Conservation (phyloP, 805 yeast species). For the Metschnikowia noctiluminum region DNA sequence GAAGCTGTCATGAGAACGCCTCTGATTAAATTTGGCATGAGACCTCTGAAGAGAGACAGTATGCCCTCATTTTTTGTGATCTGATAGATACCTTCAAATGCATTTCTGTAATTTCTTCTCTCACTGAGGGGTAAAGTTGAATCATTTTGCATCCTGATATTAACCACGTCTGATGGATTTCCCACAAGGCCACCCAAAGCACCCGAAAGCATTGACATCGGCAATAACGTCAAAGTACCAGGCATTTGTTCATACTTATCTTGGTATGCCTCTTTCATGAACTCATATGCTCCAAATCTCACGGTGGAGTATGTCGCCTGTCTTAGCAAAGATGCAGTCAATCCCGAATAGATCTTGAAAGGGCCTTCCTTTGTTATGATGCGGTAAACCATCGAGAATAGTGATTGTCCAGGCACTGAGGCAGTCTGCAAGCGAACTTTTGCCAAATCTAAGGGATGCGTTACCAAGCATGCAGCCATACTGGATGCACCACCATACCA, state of each 20-base stretch:
- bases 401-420: slow-evolving; percentile 56
- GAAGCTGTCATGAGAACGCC: slow-evolving; percentile 89
- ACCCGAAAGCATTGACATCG: slow-evolving; percentile 84
- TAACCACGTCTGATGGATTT: slow-evolving; percentile 83
- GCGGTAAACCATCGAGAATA: slow-evolving; percentile 57
- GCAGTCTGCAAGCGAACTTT: slow-evolving; percentile 87
- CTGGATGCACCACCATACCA: slow-evolving; percentile 73
- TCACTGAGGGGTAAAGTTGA: slow-evolving; percentile 59
- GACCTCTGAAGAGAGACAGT: slow-evolving; percentile 62
- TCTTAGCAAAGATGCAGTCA: slow-evolving; percentile 76
- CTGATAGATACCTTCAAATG: slow-evolving; percentile 68
- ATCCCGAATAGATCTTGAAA: slow-evolving; percentile 74
- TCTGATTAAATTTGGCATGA: slow-evolving; percentile 72
- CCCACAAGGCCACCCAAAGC: slow-evolving; percentile 83
- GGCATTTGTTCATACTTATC: slow-evolving; percentile 44
- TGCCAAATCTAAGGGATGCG: slow-evolving; percentile 85
- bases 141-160: slow-evolving; percentile 90
- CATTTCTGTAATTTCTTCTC: slow-evolving; percentile 73
- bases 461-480: slow-evolving; percentile 60
- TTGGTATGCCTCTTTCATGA: slow-evolving; percentile 52
- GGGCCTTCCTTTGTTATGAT: slow-evolving; percentile 63
- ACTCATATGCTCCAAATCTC: slow-evolving; percentile 83
- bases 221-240: slow-evolving; percentile 58
- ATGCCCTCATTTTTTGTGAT: slow-evolving; percentile 61
- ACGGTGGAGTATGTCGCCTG: slow-evolving; percentile 88